phyloP scores from a whole-genome alignment of 345 rosid species.

The Euphorbia lathyris region DNA sequence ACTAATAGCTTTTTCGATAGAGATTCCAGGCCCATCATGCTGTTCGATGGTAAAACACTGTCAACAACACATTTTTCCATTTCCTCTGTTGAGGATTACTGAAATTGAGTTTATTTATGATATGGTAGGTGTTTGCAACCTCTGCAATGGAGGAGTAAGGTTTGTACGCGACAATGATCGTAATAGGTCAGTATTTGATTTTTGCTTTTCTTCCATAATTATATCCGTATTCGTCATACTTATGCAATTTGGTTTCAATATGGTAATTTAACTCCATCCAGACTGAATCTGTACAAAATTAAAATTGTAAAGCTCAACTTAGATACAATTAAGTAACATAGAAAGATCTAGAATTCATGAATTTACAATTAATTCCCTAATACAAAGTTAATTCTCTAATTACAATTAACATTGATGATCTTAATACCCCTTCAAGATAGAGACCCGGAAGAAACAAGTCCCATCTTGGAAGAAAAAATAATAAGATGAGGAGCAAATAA shows the following conservation, averaged over 20 bases:
- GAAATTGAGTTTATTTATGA: neutral
- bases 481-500: no score
- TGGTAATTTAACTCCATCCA: neutral
- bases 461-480: no score
- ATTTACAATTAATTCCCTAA: no score
- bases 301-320: no score
- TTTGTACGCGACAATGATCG: slow-evolving; percentile 69
- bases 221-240: neutral
- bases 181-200: slow-evolving; percentile 46
- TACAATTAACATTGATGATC: no score
- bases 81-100: neutral
- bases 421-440: no score
- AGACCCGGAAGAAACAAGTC: no score
- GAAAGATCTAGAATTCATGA: no score
- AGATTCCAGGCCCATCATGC: slow-evolving; percentile 82
- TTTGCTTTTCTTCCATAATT: neutral
- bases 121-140: slow-evolving; percentile 67
- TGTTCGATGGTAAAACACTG: slow-evolving; percentile 61
- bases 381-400: no score
- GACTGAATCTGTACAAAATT: no score
- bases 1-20: slow-evolving; percentile 63
- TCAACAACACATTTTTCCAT: neutral
- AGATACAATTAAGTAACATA: no score
- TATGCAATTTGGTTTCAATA: neutral
- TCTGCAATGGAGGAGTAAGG: slow-evolving; percentile 87